Base-by-base conservation (phyloP, 495 filamentous ascomycete genomes). In the Trypethelium eluteriae region DNA sequence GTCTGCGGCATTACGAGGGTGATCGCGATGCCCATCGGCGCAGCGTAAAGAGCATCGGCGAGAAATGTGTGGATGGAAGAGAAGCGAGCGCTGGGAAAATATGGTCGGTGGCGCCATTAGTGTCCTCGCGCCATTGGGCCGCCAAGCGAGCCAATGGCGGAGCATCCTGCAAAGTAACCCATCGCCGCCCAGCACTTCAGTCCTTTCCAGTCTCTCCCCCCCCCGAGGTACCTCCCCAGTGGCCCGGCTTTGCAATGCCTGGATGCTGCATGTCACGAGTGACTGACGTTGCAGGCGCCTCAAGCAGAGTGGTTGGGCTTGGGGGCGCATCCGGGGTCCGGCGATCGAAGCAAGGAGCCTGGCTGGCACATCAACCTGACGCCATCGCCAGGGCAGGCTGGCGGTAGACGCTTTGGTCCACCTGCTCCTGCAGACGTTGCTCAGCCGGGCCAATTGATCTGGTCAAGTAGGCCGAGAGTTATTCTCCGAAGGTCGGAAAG, bases 91-190 rank as follows among this genome's bases (percentile, higher is more conserved):
- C 11, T 11, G 5, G 32, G n/a, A 36, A 59, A 59, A 59, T 14
- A 59, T 59, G 53, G 53, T 59, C 53, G 32, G 53, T 59, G 53
- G 53, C 53, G 53, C 18, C 6, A 11, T 9, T 59, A 36, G 53
- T 32, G 25, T 59, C 41, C 6, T 32, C 3, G 11, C 14, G 53
- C 53, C 53, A 59, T 59, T 59, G 53, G 53, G 25, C 53, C 25
- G 53, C 53, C 36, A 59, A 59, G 53, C 53, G 53, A 59, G 53
- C 53, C 53, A 59, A 59, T 59, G 53, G 53, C 32, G 53, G 53
- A 34, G 25, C 3, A 14, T 6, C 6, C 53, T 59, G 53, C 53
- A 59, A 59, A 59, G 53, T 59, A 59, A 59, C 53, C 53, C 53
- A 59, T 59, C 53, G 53, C 36, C 34, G 36, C 53, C 53, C 53